Conservation (phyloP, 176 grass and related monocot species). For the Cenchrus purpureus region DNA sequence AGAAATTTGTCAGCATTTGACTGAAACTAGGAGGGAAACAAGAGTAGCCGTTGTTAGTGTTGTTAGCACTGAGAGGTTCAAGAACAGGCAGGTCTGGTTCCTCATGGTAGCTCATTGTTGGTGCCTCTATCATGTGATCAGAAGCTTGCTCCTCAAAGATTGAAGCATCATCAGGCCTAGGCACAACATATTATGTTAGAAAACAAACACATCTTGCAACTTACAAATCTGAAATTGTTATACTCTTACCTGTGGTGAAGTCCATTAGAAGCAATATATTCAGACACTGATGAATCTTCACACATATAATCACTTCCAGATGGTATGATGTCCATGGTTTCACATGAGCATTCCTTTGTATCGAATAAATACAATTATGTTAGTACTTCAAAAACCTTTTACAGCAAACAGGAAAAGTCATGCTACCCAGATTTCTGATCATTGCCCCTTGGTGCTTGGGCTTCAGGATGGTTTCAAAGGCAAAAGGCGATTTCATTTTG, state of each 20-base stretch:
- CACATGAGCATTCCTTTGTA: slow-evolving; percentile 50
- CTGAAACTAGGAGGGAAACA: slow-evolving; percentile 59
- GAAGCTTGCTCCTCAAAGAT: slow-evolving; percentile 49
- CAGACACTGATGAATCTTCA: slow-evolving; percentile 62
- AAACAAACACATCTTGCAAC: slow-evolving; percentile 4
- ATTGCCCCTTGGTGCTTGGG: too few species aligned
- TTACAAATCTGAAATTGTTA: slow-evolving; percentile 21
- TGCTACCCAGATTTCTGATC: too few species aligned
- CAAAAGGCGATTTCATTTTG: too few species aligned
- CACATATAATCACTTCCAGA: slow-evolving; percentile 46
- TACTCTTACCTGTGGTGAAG: slow-evolving; percentile 52
- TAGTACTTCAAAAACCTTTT: slow-evolving; percentile 20
- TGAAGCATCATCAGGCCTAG: slow-evolving; percentile 39
- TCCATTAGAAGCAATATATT: slow-evolving; percentile 63
- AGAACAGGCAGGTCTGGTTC: slow-evolving; percentile 30
- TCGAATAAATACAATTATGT: slow-evolving; percentile 27
- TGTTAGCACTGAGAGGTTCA: slow-evolving; percentile 40
- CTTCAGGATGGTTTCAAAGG: too few species aligned
- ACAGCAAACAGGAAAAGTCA: slow-evolving; percentile 9
- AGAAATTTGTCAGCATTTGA: slow-evolving; percentile 61
- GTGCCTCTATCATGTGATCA: slow-evolving; percentile 35
- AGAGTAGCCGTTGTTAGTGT: slow-evolving; percentile 46
- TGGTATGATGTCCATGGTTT: slow-evolving; percentile 50
- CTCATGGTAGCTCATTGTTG: slow-evolving; percentile 42
- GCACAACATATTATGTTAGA: slow-evolving; percentile 29